A percentile compares a stretch with the other conserved stretches of the same genome.
phyloP scores from a whole-genome alignment of 2,329 filamentous ascomycete genomes.

The Neofusicoccum parvum region DNA sequence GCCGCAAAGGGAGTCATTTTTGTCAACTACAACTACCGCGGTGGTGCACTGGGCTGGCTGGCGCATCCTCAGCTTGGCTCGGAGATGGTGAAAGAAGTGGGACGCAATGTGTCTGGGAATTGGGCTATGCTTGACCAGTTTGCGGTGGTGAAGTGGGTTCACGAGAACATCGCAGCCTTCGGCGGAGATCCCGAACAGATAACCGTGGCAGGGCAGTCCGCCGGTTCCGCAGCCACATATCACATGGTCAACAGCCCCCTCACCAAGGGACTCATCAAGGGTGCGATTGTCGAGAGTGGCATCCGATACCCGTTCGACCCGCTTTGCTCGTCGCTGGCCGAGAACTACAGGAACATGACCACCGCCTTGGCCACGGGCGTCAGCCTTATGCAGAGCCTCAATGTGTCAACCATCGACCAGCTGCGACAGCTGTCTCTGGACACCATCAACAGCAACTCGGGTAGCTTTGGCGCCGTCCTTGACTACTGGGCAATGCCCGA shows the following conservation, averaged over 20 bases:
- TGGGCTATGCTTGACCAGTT: conserved; percentile 49
- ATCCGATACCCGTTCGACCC: conserved; percentile 35
- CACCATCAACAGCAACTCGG: background rate
- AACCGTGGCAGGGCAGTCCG: conserved; percentile 41
- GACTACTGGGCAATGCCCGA: conserved; percentile 30
- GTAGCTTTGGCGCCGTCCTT: conserved; percentile 19
- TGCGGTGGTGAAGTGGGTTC: conserved; percentile 49
- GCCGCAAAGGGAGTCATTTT: conserved; percentile 65
- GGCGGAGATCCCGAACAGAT: conserved; percentile 44
- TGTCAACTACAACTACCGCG: conserved; percentile 77
- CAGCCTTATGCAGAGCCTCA: background rate
- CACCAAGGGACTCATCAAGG: conserved; percentile 45
- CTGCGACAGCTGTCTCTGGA: background rate
- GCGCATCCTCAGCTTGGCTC: conserved; percentile 55
- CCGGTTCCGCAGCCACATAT: conserved; percentile 42
- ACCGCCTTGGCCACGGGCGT: conserved; percentile 35
- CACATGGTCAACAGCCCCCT: conserved; percentile 45
- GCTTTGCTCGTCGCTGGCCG: conserved; percentile 25
- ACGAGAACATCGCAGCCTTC: conserved; percentile 47
- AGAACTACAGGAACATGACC: conserved; percentile 5
- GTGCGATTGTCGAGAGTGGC: conserved; percentile 43
- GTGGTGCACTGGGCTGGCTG: conserved; percentile 74
- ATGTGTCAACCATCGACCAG: conserved; percentile 32
- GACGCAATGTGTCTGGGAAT: conserved; percentile 57
- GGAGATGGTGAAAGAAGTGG: conserved; percentile 54